Base-by-base conservation (phyloP, 2,329 filamentous ascomycete species). In the Colletotrichum tropicale region DNA sequence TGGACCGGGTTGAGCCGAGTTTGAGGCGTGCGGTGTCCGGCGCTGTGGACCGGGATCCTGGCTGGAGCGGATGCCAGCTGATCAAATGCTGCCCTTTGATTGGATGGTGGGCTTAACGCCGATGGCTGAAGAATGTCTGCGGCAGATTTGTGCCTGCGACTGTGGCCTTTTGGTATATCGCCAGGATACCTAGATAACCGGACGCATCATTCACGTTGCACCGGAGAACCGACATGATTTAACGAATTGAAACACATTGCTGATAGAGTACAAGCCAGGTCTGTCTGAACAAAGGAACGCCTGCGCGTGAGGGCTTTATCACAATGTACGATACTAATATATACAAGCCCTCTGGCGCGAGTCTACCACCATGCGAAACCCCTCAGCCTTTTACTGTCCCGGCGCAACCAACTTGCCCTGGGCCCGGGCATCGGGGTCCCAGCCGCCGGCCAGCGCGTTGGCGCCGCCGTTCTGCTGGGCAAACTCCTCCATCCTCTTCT, bases 381-480 rank as follows among this genome's bases (percentile, higher is more conserved):
- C 34, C 55, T 65, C n/a, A 16, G 61, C 58, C 64, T 69, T 86
- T 88, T 95, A 98, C 91, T 98, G 95, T 78, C 97, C 97, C 56
- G 97, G 97, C 70, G 96, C 91, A 83, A 98, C 91, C 79, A 98
- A 88, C 86, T 94, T 93, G 80, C 96, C 97, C 87, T 96, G 92
- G 83, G 92, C 91, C 82, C 87, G 89, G 75, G 95, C 88, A 84
- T 95, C 90, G 77, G 94, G 94, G 78, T 91, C 88, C 96, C 96
- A 98, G 75, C 97, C 97, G 84, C 97, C 97, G 78, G 95, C 96
- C 82, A 96, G 89, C 60, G 95, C 90, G 70, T 76, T 43, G 81
- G 92, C 86, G 43, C 95, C 95, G 77, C 95, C 95, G 77, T 91
- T 86, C 88, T 94, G 90, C 83, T 92, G 85, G 24, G 94, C 91